Percentiles rank a stretch among this genome's conserved stretches.
These are phyloP conservation scores for Phylloporus rhodoxanthus DNA, from an alignment of 768 basidiomycete genomes.

Conservation along the genomic window DNA sequence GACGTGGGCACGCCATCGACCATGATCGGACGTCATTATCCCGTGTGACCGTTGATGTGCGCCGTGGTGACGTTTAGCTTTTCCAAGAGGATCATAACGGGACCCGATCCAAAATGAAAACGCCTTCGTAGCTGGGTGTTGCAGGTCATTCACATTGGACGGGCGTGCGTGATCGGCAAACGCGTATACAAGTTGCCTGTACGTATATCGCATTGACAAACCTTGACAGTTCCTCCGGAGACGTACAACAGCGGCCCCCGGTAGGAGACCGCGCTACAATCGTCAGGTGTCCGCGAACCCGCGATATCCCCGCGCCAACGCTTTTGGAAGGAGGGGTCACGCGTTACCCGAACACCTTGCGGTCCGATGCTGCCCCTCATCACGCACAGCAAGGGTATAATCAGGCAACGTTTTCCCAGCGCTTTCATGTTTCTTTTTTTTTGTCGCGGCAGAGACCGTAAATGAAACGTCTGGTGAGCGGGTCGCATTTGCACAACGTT, in stretches of 20 bases:
- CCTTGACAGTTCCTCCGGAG: too few species aligned
- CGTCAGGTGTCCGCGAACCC: not conserved
- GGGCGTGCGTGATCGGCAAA: not conserved
- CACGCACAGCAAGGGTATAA: not conserved
- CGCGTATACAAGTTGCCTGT: too few species aligned
- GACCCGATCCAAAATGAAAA: not conserved
- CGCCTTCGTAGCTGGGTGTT: not conserved
- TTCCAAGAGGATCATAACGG: not conserved
- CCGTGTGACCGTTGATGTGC: not conserved
- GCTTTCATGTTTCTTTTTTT: not conserved
- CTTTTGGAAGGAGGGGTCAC: not conserved
- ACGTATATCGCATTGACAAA: not conserved
- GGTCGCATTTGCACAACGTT: not conserved
- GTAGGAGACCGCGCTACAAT: not conserved
- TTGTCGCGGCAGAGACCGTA: not conserved
- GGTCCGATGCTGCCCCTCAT: not conserved
- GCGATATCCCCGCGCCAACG: slow-evolving; percentile 3
- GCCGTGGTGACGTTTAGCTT: not conserved
- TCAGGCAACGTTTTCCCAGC: not conserved
- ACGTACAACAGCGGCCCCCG: not conserved
- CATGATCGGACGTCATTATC: not conserved
- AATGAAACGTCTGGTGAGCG: not conserved
- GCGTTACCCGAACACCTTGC: not conserved
- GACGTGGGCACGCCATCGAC: not conserved
- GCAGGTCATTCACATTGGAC: not conserved